Percentiles rank a stretch among this genome's conserved stretches.
Evolutionary conservation across 1,284 basidiomycete genomes (phyloP).

Genomic region (Cryptococcus neoformans): DNA sequence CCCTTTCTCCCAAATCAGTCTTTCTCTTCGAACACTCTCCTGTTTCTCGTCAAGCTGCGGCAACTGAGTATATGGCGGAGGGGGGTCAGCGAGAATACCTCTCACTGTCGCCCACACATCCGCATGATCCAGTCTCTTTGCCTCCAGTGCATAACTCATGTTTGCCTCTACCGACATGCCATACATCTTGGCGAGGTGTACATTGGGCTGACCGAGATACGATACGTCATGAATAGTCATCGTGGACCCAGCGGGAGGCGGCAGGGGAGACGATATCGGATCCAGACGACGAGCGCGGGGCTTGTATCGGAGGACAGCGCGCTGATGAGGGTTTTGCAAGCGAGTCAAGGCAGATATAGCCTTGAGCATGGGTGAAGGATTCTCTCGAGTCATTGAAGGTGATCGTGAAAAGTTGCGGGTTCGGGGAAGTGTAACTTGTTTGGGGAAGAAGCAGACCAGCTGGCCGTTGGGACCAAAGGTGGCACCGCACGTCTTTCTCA

Average conservation of each 20-base stretch:
- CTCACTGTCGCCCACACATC: constrained; percentile 65
- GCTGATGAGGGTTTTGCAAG: constrained; percentile 36
- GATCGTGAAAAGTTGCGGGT: constrained; percentile 36
- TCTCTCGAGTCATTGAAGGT: constrained; percentile 30
- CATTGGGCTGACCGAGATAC: constrained; percentile 58
- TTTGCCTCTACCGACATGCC: constrained; percentile 54
- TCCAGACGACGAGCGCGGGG: constrained; percentile 22
- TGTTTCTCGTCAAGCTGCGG: constrained; percentile 1
- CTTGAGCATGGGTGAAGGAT: constrained; percentile 30
- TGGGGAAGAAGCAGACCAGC: constrained; percentile 79
- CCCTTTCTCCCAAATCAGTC: constrained; percentile 30
- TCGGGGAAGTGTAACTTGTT: constrained; percentile 40
- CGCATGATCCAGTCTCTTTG: constrained; percentile 67
- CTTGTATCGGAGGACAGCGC: constrained; percentile 18
- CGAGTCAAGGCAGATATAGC: constrained; percentile 41
- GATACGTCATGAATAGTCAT: constrained; percentile 65
- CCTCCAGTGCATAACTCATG: constrained; percentile 58
- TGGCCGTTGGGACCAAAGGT: constrained; percentile 82
- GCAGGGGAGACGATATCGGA: constrained; percentile 10
- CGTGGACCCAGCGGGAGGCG: constrained; percentile 39
- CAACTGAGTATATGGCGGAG: constrained; percentile 29
- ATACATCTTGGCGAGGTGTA: constrained; percentile 64
- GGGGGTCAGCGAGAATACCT: constrained; percentile 51
- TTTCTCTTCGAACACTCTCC: constrained; percentile 26
- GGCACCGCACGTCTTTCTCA: constrained; percentile 44